phyloP scores from a whole-genome alignment of 176 grass and related monocot species.

The Typha latifolia region DNA sequence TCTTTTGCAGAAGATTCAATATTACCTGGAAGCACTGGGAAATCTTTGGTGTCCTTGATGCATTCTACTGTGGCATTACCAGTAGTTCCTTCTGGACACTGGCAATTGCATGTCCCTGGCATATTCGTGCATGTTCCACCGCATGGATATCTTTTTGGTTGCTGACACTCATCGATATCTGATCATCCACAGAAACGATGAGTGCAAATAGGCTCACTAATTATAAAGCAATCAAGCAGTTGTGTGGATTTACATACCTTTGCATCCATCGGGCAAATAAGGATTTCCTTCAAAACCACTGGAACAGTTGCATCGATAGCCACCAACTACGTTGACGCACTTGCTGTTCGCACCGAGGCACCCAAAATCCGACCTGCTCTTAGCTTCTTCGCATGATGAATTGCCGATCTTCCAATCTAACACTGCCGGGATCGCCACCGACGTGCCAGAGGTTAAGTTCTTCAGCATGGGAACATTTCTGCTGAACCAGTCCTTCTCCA shows the following conservation, averaged over 20 bases:
- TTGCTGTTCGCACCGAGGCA: conserved; percentile 9
- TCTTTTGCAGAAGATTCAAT: too few relatives aligned
- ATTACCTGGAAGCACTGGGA: neutral
- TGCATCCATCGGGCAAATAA: conserved; percentile 19
- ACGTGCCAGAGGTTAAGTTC: neutral
- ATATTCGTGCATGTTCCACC: conserved; percentile 19
- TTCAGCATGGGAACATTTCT: neutral
- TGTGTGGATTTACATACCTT: conserved; percentile 8
- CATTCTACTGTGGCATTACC: conserved; percentile 1
- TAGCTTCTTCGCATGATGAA: neutral
- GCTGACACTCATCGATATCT: conserved; percentile 25
- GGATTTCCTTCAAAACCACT: conserved; percentile 23
- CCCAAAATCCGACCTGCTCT: conserved; percentile 1
- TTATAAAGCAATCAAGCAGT: neutral
- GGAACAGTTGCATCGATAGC: conserved; percentile 15
- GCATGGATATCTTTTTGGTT: conserved; percentile 14
- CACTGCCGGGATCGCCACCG: conserved; percentile 1
- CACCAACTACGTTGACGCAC: neutral
- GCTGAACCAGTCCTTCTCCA: conserved; percentile 20
- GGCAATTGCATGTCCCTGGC: conserved; percentile 13
- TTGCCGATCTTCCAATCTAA: conserved; percentile 14
- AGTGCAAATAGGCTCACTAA: neutral
- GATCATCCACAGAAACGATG: neutral
- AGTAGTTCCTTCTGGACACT: conserved; percentile 13
- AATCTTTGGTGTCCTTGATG: neutral